Percentiles rank a stretch among this genome's conserved stretches.
Evolutionary conservation across 78 protist genomes (phyloP).

Genomic region (Dictyostelium brefeldianum): DNA sequence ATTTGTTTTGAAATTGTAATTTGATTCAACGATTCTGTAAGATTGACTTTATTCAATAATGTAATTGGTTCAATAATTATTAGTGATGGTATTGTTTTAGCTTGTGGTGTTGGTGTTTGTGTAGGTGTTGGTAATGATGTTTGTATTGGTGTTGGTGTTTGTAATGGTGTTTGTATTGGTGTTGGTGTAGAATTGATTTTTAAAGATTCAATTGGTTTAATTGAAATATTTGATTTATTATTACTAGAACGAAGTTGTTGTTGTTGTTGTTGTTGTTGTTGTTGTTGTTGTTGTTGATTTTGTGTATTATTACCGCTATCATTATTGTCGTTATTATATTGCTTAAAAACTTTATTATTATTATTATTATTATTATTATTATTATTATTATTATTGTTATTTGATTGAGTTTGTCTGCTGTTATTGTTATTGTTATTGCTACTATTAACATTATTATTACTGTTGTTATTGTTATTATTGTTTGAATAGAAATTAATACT

Average conservation of each 20-base stretch:
- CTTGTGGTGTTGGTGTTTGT: neutral
- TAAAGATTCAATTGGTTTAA: neutral
- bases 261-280: neutral
- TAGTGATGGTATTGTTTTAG: neutral
- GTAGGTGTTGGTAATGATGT: neutral
- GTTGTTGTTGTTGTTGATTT: neutral
- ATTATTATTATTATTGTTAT: neutral
- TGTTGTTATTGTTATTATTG: neutral
- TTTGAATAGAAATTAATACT: neutral
- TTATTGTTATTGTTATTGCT: neutral
- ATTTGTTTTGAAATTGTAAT: neutral
- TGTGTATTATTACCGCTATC: neutral
- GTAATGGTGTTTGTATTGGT: neutral
- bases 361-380: neutral
- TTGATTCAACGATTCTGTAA: neutral
- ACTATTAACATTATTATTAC: neutral
- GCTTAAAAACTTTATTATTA: neutral
- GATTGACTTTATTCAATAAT: neutral
- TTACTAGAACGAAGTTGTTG: neutral
- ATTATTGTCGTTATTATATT: neutral
- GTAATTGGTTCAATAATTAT: neutral
- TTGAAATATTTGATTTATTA: neutral
- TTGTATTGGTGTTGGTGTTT: neutral
- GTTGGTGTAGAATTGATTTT: neutral
- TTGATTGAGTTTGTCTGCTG: neutral